These are phyloP conservation scores for Triticum dicoccoides DNA, from an alignment of 176 grass and related monocot species.

Conservation along the genomic window DNA sequence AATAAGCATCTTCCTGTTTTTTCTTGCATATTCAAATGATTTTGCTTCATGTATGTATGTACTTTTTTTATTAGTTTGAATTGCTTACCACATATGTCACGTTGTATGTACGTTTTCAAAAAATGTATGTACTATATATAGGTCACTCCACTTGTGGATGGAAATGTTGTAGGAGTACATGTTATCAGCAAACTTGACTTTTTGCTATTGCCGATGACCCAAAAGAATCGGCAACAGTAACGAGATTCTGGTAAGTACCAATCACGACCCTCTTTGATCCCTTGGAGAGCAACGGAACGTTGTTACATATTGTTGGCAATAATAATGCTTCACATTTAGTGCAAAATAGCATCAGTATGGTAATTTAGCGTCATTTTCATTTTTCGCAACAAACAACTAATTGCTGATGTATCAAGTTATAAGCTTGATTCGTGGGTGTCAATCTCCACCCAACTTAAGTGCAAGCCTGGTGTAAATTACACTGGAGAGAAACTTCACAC, in stretches of 20 bases:
- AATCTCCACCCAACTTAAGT: not conserved
- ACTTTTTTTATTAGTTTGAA: no score
- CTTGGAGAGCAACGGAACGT: not conserved
- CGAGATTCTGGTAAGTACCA: constrained; percentile 58
- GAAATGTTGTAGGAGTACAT: constrained; percentile 58
- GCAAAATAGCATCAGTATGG: not conserved
- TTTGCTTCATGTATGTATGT: not conserved
- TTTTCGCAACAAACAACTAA: constrained; percentile 11
- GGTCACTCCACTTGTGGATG: constrained; percentile 81
- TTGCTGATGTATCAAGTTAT: not conserved
- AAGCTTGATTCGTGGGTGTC: not conserved
- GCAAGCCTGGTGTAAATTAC: no score
- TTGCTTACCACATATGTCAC: no score
- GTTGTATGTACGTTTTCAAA: no score
- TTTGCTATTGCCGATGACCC: constrained; percentile 75
- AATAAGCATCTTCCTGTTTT: not conserved
- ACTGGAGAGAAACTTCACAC: no score
- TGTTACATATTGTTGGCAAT: not conserved
- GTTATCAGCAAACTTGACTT: constrained; percentile 64
- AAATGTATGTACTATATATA: constrained; percentile 28
- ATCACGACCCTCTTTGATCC: not conserved
- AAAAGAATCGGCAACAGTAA: constrained; percentile 77
- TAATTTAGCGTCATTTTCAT: not conserved
- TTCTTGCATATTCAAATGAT: constrained; percentile 23
- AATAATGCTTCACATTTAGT: not conserved